Conservation (phyloP, 768 basidiomycete species). For the Scleroderma citrinum region DNA sequence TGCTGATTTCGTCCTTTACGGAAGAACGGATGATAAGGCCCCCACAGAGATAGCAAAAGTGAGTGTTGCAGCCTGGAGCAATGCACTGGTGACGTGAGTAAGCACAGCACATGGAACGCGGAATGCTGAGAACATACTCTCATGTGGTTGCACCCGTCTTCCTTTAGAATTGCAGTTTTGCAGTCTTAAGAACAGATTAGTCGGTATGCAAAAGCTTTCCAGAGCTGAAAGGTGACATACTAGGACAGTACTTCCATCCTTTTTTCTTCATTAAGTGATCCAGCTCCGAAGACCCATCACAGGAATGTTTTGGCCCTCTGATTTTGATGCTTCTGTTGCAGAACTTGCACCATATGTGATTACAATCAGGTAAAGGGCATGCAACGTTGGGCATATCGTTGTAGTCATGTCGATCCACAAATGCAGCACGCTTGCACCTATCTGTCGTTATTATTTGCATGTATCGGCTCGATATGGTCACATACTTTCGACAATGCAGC, state of each 20-base stretch:
- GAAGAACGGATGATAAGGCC: slow-evolving; percentile 39
- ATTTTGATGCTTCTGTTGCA: slow-evolving; percentile 40
- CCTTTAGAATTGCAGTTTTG: slow-evolving; percentile 44
- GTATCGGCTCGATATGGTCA: neutral
- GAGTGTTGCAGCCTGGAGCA: slow-evolving; percentile 53
- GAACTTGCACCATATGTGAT: slow-evolving; percentile 53
- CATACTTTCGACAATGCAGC: slow-evolving; percentile 47
- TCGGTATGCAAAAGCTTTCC: neutral
- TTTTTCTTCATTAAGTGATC: slow-evolving; percentile 42
- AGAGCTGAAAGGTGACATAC: slow-evolving; percentile 22
- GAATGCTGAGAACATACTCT: slow-evolving; percentile 31
- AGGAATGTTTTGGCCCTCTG: slow-evolving; percentile 45
- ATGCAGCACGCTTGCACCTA: slow-evolving; percentile 46
- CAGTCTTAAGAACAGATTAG: slow-evolving; percentile 28
- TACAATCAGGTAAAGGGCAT: slow-evolving; percentile 46
- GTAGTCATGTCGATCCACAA: slow-evolving; percentile 48
- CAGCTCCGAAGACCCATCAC: slow-evolving; percentile 53
- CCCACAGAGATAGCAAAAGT: slow-evolving; percentile 53
- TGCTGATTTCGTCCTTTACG: slow-evolving; percentile 23
- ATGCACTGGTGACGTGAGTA: slow-evolving; percentile 36
- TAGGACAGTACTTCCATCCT: slow-evolving; percentile 66
- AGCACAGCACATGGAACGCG: neutral
- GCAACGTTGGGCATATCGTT: slow-evolving; percentile 33
- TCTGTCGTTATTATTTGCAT: neutral
- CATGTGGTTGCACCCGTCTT: slow-evolving; percentile 55